Percentiles rank a stretch among this genome's conserved stretches.
Evolutionary conservation across 129 eudicot species (phyloP).

Genomic region (Sambucus nigra): DNA sequence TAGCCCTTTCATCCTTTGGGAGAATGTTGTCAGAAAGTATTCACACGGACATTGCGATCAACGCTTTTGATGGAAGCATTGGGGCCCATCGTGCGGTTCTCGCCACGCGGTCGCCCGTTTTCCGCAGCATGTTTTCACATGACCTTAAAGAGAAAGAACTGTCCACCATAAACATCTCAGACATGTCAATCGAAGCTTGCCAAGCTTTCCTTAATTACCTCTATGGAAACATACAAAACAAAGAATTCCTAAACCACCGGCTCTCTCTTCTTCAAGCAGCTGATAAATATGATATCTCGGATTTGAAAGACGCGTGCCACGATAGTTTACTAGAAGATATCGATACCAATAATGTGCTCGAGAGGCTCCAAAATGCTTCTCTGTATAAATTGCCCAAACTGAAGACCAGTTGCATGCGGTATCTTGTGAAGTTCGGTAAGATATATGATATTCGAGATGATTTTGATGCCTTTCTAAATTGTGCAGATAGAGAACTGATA

Average conservation of each 20-base stretch:
- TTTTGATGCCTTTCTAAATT: slow-evolving; percentile 49
- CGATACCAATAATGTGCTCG: slow-evolving; percentile 72
- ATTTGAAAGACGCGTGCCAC: slow-evolving; percentile 86
- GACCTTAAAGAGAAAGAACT: slow-evolving; percentile 81
- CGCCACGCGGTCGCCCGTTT: slow-evolving; percentile 84
- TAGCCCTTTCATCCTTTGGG: slow-evolving; percentile 59
- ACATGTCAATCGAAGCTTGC: slow-evolving; percentile 83
- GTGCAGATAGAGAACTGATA: slow-evolving; percentile 79
- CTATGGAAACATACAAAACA: slow-evolving; percentile 52
- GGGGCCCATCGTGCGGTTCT: slow-evolving; percentile 92
- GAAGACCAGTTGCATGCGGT: slow-evolving; percentile 72
- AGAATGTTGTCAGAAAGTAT: slow-evolving; percentile 79
- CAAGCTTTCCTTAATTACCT: slow-evolving; percentile 61
- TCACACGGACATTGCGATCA: slow-evolving; percentile 73
- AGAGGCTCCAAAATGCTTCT: slow-evolving; percentile 79
- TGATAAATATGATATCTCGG: slow-evolving; percentile 73
- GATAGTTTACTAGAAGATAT: slow-evolving; percentile 79
- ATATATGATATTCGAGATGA: slow-evolving; percentile 77
- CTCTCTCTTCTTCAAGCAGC: slow-evolving; percentile 82
- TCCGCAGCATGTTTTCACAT: slow-evolving; percentile 86
- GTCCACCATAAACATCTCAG: slow-evolving; percentile 61
- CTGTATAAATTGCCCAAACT: slow-evolving; percentile 61
- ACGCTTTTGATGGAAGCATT: slow-evolving; percentile 63
- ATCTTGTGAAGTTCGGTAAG: slow-evolving; percentile 89
- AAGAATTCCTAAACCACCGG: slow-evolving; percentile 58